Percentiles rank a stretch among this genome's conserved stretches.
Conservation (phyloP, 2,329 filamentous ascomycete species). For the Epichloe sp. region DNA sequence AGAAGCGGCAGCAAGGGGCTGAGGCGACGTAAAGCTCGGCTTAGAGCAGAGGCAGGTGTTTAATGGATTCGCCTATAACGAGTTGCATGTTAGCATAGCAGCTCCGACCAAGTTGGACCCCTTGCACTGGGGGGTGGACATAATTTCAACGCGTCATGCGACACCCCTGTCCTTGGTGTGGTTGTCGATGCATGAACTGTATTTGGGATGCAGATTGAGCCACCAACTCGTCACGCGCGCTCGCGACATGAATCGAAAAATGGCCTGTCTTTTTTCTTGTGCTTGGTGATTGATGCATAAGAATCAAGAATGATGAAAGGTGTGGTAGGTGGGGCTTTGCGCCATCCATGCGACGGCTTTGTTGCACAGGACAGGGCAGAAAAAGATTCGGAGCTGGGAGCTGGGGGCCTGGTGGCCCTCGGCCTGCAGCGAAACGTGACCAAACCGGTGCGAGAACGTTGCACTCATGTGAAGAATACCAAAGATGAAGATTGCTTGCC, state of each 20-base stretch:
- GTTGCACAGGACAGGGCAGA: not conserved
- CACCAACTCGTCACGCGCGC: not conserved
- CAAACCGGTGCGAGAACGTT: not conserved
- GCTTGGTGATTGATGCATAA: not conserved
- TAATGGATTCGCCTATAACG: conserved; percentile 70
- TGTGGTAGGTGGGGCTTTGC: not conserved
- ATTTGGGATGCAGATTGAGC: not conserved
- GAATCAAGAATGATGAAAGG: not conserved
- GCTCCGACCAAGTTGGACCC: not conserved
- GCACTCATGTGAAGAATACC: not conserved
- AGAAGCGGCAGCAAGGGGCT: conserved; percentile 80
- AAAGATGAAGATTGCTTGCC: not conserved
- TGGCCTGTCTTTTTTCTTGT: not conserved
- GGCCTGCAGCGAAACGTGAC: not conserved
- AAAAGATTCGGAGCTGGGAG: not conserved
- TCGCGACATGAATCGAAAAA: not conserved
- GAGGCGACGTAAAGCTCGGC: conserved; percentile 81
- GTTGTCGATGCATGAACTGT: not conserved
- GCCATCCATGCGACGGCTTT: not conserved
- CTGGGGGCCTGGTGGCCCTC: not conserved
- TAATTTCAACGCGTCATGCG: conserved; percentile 4
- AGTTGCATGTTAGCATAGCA: conserved; percentile 2
- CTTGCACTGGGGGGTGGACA: not conserved
- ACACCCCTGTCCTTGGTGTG: not conserved
- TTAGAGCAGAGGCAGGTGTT: conserved; percentile 92